Conservation (phyloP, 345 rosid genomes). For the Rhodamnia argentea region DNA sequence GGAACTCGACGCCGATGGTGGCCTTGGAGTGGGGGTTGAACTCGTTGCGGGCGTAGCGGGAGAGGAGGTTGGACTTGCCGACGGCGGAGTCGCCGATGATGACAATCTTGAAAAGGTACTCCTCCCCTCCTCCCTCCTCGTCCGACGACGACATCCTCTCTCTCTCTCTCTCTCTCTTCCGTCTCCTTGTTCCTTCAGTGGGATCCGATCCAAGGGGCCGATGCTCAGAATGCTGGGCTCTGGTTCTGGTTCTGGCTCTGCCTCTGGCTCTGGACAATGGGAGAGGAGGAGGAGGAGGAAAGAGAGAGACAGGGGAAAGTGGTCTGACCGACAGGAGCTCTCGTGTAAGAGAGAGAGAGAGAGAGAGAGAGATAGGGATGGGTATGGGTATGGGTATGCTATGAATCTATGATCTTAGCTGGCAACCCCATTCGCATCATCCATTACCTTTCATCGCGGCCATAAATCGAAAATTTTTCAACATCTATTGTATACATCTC, state of each 20-base stretch:
- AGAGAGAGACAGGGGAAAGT: neutral
- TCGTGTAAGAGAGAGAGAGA: neutral
- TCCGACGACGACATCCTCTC: slow-evolving; percentile 33
- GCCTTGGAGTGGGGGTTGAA: slow-evolving; percentile 88
- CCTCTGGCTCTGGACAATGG: neutral
- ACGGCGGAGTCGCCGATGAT: slow-evolving; percentile 92
- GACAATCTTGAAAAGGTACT: slow-evolving; percentile 79
- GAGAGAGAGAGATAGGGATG: too few relatives aligned
- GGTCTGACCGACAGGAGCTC: neutral
- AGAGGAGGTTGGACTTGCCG: slow-evolving; percentile 84
- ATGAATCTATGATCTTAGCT: neutral
- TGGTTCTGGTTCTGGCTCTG: neutral
- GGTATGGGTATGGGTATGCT: neutral
- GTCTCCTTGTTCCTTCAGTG: neutral
- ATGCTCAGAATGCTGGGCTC: neutral
- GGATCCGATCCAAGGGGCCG: neutral
- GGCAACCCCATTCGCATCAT: neutral
- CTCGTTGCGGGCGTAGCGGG: slow-evolving; percentile 88
- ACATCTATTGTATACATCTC: too few relatives aligned
- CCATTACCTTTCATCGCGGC: too few relatives aligned
- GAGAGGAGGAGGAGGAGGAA: neutral
- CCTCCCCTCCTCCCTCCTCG: slow-evolving; percentile 60
- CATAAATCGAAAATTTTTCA: too few relatives aligned
- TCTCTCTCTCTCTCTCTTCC: neutral
- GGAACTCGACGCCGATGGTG: slow-evolving; percentile 93